phyloP scores from a whole-genome alignment of 176 grass and related monocot genomes.

The Poa pratensis region DNA sequence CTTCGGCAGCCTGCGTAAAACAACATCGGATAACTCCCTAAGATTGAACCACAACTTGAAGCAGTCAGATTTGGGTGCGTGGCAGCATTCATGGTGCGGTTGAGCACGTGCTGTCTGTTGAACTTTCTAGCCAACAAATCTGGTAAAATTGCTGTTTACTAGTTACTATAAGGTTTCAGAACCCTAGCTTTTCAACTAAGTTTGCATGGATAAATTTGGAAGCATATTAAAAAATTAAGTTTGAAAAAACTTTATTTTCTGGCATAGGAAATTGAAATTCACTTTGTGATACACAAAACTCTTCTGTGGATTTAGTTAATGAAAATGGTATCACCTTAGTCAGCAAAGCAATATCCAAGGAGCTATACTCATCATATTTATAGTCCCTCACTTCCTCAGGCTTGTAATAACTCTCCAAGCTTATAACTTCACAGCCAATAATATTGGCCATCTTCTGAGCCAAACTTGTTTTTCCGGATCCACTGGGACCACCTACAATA shows the following conservation, averaged over 20 bases:
- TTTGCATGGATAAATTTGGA: conserved; percentile 18
- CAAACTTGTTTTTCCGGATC: conserved; percentile 96
- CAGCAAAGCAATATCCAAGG: conserved; percentile 90
- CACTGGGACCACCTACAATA: conserved; percentile 88
- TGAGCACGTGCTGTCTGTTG: neutral
- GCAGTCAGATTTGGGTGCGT: neutral
- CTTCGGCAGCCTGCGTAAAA: neutral
- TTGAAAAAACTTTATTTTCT: neutral
- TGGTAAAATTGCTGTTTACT: neutral
- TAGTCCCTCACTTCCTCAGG: conserved; percentile 96
- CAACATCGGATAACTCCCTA: neutral
- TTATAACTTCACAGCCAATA: conserved; percentile 99
- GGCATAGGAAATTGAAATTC: conserved; percentile 7
- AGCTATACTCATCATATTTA: conserved; percentile 96
- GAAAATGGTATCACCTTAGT: conserved; percentile 63
- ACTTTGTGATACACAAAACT: neutral
- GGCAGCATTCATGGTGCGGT: conserved; percentile 6
- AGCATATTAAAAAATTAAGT: conserved; percentile 13
- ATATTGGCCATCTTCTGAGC: conserved; percentile 99
- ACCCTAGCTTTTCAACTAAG: conserved; percentile 30
- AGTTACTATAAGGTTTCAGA: conserved; percentile 14
- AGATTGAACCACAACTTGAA: conserved; percentile 10
- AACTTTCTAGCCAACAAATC: neutral
- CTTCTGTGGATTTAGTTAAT: conserved; percentile 1
- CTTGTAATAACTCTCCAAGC: conserved; percentile 98